Percentiles rank a stretch among this genome's conserved stretches.
phyloP scores from a whole-genome alignment of 768 basidiomycete genomes.

The Lactarius quietus region DNA sequence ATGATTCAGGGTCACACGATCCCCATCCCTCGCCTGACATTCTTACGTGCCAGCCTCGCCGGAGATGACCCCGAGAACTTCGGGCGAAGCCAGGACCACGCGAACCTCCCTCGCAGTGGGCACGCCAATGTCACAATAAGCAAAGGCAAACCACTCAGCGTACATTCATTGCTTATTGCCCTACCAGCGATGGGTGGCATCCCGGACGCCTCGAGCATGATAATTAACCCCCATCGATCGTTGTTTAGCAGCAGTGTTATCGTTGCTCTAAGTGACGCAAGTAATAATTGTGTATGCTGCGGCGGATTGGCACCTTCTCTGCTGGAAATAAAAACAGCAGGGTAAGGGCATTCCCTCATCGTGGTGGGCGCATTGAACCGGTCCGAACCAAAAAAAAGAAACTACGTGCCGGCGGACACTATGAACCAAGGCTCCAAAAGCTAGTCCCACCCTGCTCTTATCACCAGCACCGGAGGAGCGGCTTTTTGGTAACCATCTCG shows the following conservation, averaged over 20 bases:
- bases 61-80: neutral
- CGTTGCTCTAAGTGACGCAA: neutral
- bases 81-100: neutral
- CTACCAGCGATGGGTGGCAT: neutral
- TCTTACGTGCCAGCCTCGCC: too few relatives aligned
- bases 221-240: neutral
- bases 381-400: constrained; percentile 6
- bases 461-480: constrained; percentile 72
- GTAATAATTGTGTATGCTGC: neutral
- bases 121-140: neutral
- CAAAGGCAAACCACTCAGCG: neutral
- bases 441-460: constrained; percentile 10
- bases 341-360: neutral
- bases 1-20: neutral
- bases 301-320: neutral
- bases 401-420: neutral
- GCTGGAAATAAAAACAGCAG: neutral
- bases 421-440: constrained; percentile 9
- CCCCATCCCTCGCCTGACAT: too few relatives aligned
- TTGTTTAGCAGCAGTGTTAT: neutral
- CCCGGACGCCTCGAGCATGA: neutral
- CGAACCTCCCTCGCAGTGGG: neutral
- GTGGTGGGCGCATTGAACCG: neutral
- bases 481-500: constrained; percentile 65
- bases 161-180: neutral